A percentile compares a stretch with the other conserved stretches of the same genome.
phyloP scores from a whole-genome alignment of 805 yeast genomes.

The Candida sonorensis region DNA sequence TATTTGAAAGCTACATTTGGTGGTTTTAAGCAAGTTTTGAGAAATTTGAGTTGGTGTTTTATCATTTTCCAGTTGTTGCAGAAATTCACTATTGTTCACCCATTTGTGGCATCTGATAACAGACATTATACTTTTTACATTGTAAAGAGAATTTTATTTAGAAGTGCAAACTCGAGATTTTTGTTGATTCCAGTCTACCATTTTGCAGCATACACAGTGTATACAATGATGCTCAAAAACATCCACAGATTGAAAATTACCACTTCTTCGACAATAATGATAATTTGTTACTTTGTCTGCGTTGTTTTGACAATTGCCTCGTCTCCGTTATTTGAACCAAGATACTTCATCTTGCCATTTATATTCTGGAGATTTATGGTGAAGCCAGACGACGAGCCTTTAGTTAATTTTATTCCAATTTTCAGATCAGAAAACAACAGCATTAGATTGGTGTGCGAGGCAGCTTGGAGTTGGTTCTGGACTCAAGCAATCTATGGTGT shows the following conservation, averaged over 20 bases:
- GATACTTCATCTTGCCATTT: slow-evolving; percentile 83
- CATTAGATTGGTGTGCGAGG: slow-evolving; percentile 44
- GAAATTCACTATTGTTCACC: slow-evolving; percentile 71
- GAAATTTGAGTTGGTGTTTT: slow-evolving; percentile 18
- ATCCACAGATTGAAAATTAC: slow-evolving; percentile 6
- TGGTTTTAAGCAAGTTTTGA: slow-evolving; percentile 8
- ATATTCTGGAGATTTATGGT: slow-evolving; percentile 63
- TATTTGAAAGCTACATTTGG: slow-evolving; percentile 33
- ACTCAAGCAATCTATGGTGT: slow-evolving; percentile 46
- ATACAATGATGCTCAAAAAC: slow-evolving; percentile 12
- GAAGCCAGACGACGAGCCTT: slow-evolving; percentile 31
- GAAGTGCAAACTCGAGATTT: slow-evolving; percentile 38
- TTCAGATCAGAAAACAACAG: slow-evolving; percentile 17
- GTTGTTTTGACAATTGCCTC: slow-evolving; percentile 64
- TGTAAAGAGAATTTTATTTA: slow-evolving; percentile 58
- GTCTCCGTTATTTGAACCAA: slow-evolving; percentile 89
- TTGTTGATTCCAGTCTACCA: slow-evolving; percentile 66
- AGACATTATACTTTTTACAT: slow-evolving; percentile 89
- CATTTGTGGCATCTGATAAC: slow-evolving; percentile 88
- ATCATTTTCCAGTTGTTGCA: slow-evolving; percentile 41
- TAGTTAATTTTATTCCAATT: slow-evolving; percentile 8
- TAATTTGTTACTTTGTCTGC: slow-evolving; percentile 45
- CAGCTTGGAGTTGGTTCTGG: slow-evolving; percentile 52
- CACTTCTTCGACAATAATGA: slow-evolving; percentile 30
- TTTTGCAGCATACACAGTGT: slow-evolving; percentile 31